Evolutionary conservation across 2,329 filamentous ascomycete genomes (phyloP).

Genomic region (Emmonsiellopsis sp.): DNA sequence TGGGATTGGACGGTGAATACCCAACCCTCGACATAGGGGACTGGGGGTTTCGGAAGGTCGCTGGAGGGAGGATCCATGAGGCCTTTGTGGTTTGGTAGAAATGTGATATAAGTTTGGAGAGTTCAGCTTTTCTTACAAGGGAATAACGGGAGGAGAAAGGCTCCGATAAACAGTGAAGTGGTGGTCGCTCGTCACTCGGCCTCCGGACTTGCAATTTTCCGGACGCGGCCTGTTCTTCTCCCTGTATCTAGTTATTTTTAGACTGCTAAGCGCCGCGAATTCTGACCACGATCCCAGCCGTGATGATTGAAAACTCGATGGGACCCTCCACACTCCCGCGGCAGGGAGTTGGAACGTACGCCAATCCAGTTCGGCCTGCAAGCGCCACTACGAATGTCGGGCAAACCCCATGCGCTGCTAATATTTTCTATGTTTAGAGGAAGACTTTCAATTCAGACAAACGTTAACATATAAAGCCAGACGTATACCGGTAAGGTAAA

Average conservation of each 20-base stretch:
- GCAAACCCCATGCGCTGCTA: neutral
- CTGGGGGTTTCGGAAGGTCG: constrained; percentile 11
- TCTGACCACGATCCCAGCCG: too few species aligned
- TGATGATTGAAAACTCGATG: too few species aligned
- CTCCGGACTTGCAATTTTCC: too few species aligned
- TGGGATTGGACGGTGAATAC: constrained; percentile 13
- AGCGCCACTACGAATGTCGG: too few species aligned
- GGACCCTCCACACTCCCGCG: too few species aligned
- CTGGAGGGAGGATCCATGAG: constrained; percentile 8
- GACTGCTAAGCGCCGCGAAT: too few species aligned
- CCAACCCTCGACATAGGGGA: constrained; percentile 14
- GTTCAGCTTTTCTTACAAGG: neutral
- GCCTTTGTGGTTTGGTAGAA: neutral
- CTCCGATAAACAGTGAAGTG: neutral
- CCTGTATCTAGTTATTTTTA: too few species aligned
- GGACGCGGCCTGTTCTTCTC: too few species aligned
- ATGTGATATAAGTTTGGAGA: neutral
- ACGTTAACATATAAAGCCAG: neutral
- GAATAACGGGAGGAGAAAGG: neutral
- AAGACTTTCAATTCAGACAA: neutral
- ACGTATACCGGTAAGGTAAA: neutral
- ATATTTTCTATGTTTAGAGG: neutral
- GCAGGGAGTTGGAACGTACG: too few species aligned
- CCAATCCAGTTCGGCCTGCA: neutral
- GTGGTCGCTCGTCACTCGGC: too few species aligned